Conservation (phyloP, 441 rosid species). For the Populus hybrid region DNA sequence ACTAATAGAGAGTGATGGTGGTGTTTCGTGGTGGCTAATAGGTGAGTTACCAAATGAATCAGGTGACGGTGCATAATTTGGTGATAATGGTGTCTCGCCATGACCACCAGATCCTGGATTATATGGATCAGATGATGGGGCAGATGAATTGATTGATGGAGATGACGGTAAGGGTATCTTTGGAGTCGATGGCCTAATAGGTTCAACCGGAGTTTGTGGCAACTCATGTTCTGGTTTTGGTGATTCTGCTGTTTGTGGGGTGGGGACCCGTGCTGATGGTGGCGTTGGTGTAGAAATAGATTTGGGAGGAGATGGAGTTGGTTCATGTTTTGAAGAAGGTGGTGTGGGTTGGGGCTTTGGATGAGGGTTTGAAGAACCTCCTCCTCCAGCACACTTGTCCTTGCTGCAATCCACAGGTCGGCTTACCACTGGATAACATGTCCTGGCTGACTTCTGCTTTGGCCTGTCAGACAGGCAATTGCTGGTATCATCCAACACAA, state of each 20-base stretch:
- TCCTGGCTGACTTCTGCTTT: constrained; percentile 37
- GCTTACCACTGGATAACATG: constrained; percentile 48
- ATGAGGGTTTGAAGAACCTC: constrained; percentile 14
- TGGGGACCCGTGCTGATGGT: constrained; percentile 10
- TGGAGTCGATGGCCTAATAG: constrained; percentile 6
- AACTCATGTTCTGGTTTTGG: constrained; percentile 6
- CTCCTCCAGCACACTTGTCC: constrained; percentile 47
- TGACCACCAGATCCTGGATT: too few relatives aligned
- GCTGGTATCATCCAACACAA: constrained; percentile 41
- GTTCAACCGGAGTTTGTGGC: neutral
- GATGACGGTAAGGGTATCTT: neutral
- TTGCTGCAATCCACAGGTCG: constrained; percentile 73
- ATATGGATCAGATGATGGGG: constrained; percentile 1
- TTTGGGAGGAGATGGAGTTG: constrained; percentile 11
- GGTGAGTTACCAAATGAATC: too few relatives aligned
- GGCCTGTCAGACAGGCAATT: constrained; percentile 63
- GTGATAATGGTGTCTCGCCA: neutral
- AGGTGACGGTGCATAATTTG: too few relatives aligned
- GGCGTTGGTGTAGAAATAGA: neutral
- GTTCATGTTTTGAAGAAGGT: neutral
- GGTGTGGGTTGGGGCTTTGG: neutral
- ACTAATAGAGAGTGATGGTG: too few relatives aligned
- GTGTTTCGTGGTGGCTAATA: too few relatives aligned
- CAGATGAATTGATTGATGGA: neutral
- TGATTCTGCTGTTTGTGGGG: constrained; percentile 20